phyloP scores from a whole-genome alignment of 805 yeast genomes.

The Saturnispora dispora region DNA sequence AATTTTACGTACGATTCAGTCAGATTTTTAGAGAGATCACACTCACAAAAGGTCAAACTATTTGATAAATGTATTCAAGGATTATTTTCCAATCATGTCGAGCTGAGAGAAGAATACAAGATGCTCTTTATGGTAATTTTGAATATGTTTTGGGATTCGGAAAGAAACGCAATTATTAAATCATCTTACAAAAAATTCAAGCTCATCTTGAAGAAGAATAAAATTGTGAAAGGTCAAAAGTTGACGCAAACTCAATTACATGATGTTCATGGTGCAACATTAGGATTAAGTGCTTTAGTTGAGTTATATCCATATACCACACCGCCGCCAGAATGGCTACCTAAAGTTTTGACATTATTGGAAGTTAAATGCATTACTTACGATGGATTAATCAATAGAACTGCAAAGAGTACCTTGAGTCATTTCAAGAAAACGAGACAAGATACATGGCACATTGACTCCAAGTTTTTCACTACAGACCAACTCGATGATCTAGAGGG shows the following conservation, averaged over 20 bases:
- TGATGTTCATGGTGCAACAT: constrained; percentile 70
- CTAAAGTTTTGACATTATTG: constrained; percentile 55
- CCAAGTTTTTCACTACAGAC: constrained; percentile 59
- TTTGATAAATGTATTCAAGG: constrained; percentile 43
- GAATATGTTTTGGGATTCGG: constrained; percentile 48
- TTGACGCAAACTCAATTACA: constrained; percentile 35
- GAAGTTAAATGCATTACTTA: constrained; percentile 65
- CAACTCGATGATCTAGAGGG: constrained; percentile 91
- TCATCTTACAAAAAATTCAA: constrained; percentile 37
- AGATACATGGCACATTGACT: constrained; percentile 93
- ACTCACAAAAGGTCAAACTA: constrained; percentile 39
- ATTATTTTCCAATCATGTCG: constrained; percentile 55
- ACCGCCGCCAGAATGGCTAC: constrained; percentile 91
- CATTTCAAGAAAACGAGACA: constrained; percentile 86
- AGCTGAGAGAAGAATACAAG: constrained; percentile 68
- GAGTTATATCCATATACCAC: constrained; percentile 84
- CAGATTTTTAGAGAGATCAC: constrained; percentile 47
- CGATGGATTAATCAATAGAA: constrained; percentile 70
- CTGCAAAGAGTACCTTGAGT: constrained; percentile 74
- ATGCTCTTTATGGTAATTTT: constrained; percentile 71
- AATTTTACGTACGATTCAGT: constrained; percentile 64
- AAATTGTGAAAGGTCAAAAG: constrained; percentile 23
- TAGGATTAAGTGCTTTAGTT: constrained; percentile 82
- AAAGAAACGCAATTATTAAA: constrained; percentile 34
- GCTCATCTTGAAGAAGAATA: constrained; percentile 30